A percentile compares a stretch with the other conserved stretches of the same genome.
Evolutionary conservation across 306 rosid genomes (phyloP).

Genomic region (Gastrolobium villosum): DNA sequence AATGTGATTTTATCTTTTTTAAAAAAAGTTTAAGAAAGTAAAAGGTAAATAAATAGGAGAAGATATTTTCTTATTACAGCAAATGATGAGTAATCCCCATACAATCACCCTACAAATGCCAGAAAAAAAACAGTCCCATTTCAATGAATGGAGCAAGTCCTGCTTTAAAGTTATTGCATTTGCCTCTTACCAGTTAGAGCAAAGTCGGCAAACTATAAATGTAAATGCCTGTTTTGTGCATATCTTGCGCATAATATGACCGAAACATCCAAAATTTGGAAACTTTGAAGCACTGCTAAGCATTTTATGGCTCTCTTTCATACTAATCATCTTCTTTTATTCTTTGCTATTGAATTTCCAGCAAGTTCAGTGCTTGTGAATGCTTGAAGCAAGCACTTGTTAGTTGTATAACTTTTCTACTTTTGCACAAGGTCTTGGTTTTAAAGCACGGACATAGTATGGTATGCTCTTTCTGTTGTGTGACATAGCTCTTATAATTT

Average conservation of each 20-base stretch:
- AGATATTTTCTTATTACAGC: conserved; percentile 11
- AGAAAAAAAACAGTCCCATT: background rate
- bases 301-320: background rate
- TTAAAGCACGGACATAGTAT: conserved; percentile 15
- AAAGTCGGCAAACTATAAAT: conserved; percentile 32
- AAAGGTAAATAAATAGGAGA: background rate
- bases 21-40: background rate
- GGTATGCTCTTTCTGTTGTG: background rate
- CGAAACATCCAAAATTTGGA: background rate
- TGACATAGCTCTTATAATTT: background rate
- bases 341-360: background rate
- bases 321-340: background rate
- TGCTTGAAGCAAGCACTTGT: conserved; percentile 11
- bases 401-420: background rate
- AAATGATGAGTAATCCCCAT: conserved; percentile 19
- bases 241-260: conserved; percentile 25
- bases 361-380: conserved; percentile 1
- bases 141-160: conserved; percentile 13
- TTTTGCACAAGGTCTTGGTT: conserved; percentile 21
- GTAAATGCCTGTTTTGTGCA: conserved; percentile 8
- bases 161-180: conserved; percentile 1
- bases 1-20: background rate
- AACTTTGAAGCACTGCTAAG: background rate
- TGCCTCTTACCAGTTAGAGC: background rate
- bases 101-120: background rate